Percentiles rank a stretch among this genome's conserved stretches.
Conservation (phyloP, 176 grass and related monocot species). For the Cenchrus fungigraminus region DNA sequence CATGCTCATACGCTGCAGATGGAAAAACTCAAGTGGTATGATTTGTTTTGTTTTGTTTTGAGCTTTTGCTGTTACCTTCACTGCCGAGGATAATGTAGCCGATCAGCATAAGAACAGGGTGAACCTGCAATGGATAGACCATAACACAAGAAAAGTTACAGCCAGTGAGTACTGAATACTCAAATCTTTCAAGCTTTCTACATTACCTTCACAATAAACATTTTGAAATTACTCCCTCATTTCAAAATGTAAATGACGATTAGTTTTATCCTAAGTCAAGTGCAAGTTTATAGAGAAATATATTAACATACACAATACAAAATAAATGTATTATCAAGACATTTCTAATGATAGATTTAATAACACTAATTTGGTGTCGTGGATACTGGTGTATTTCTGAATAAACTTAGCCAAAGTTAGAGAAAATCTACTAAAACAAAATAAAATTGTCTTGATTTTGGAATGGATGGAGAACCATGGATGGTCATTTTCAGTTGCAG, state of each 20-base stretch:
- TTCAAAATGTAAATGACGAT: no score
- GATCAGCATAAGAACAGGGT: constrained; percentile 96
- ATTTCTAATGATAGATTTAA: no score
- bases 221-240: background rate
- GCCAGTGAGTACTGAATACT: background rate
- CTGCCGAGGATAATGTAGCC: constrained; percentile 88
- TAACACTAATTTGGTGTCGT: no score
- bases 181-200: background rate
- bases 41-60: background rate
- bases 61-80: constrained; percentile 59
- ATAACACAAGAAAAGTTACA: constrained; percentile 14
- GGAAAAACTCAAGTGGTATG: background rate
- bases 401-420: no score
- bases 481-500: background rate
- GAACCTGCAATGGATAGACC: constrained; percentile 51
- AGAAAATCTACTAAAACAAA: no score
- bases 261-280: no score
- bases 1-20: background rate
- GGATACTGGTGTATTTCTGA: no score
- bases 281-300: no score
- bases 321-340: no score
- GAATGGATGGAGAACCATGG: background rate
- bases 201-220: background rate
- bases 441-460: no score
- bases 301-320: no score